Evolutionary conservation across 75 land plant species (phyloP), one percentile per base, ranked within the genome.

Genomic region (Chamaecyparis obtusa): DNA sequence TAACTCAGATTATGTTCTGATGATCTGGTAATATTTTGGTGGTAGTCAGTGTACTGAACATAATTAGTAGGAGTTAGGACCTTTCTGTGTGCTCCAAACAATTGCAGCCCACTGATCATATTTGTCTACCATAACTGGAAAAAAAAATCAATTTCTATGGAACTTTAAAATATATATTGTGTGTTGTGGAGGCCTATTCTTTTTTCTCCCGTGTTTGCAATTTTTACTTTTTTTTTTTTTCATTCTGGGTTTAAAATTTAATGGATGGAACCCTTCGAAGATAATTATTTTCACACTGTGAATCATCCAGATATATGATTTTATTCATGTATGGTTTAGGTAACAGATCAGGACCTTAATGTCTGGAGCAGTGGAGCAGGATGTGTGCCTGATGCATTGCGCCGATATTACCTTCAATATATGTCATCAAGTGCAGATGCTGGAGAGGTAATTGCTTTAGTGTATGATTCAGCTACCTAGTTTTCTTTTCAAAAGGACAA

Each of bases 371-470:
- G 91, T 83, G 85, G 88, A 56, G 87, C 96, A 83, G 97, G 93
- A 30, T 90, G 90, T 90, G 95, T 98, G 13, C 89, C 95, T 75
- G 96, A 96, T 94, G 98, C 99, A 64, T 87, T 98, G 83, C 98
- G 98, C 17, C 96, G 88, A 67, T 98, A 94, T 85, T 98, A 96
- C 87, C 95, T 93, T 88, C 90, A 95, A 48, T 96, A 91, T 86
- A 93, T 96, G 27, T 92, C 95, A 71, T 93, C 96, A 37, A 92
- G 94, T 32, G 81, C 88, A 15, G 96, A 95, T 85, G 99, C 95
- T 74, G 94, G 94, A 83, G 94, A 97, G 99, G 97, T 97, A 90
- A 46, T 82, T 91, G 64, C 83, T n/a, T 19, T 60, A 69, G 27
- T 78, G 27, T 19, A 77, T 41, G 44, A 33, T 35, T 60, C n/a